Percentiles rank a stretch among this genome's conserved stretches.
Conservation (phyloP, 805 yeast species). For the Wickerhamiella spandovensis region DNA sequence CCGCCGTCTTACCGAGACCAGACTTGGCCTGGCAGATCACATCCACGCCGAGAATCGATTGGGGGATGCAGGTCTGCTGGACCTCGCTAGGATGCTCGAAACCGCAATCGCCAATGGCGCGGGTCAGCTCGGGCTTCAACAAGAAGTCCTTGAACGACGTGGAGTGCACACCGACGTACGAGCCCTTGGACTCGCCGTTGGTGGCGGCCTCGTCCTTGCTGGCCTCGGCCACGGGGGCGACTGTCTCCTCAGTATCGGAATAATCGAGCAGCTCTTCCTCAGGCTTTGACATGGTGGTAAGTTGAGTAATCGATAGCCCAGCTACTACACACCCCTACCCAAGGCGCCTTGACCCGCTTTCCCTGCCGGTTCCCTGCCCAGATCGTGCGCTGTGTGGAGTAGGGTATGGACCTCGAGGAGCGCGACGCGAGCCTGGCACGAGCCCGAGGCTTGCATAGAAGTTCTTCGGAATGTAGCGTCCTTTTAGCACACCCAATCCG, state of each 20-base stretch:
- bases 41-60: slow-evolving; percentile 93
- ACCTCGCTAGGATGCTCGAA: slow-evolving; percentile 99
- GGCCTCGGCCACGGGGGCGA: slow-evolving; percentile 29
- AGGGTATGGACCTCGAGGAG: no score
- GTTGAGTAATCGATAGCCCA: not conserved
- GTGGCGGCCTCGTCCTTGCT: slow-evolving; percentile 25
- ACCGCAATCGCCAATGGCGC: slow-evolving; percentile 98
- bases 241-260: slow-evolving; percentile 95
- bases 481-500: no score
- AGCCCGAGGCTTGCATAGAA: no score
- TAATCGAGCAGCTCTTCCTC: slow-evolving; percentile 99
- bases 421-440: no score
- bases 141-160: slow-evolving; percentile 97
- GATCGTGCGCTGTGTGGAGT: no score
- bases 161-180: slow-evolving; percentile 95
- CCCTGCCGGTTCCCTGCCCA: no score
- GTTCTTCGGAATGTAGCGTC: no score
- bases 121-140: slow-evolving; percentile 87
- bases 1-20: slow-evolving; percentile 98
- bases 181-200: slow-evolving; percentile 62
- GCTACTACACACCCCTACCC: not conserved
- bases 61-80: slow-evolving; percentile 97
- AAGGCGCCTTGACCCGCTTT: not conserved
- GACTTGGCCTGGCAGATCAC: slow-evolving; percentile 98
- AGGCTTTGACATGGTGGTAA: slow-evolving; percentile 25